Evolutionary conservation across 805 yeast genomes (phyloP), one percentile per base, ranked within the genome.

Genomic region (Pichia pseudocactophila): DNA sequence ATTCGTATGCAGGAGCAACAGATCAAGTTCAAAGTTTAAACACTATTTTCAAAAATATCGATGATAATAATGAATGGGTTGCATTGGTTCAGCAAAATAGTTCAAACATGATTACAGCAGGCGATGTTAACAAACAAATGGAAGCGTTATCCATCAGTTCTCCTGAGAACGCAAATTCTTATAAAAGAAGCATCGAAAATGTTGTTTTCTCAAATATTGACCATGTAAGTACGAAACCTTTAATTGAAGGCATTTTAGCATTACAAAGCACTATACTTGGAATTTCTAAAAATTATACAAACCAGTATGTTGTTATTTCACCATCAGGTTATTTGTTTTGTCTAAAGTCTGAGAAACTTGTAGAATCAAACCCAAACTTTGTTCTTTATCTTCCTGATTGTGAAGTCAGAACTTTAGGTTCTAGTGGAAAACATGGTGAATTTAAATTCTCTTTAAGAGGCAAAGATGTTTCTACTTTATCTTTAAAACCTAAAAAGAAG

Each of bases 301-400:
- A 73, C 9, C 66, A 63, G 49, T 74, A 66, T 53, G 74, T 65
- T 50, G 78, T 69, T 32, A 57, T 74, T 34, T 66, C 78, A 6
- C 69, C 67, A 26, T 50, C 74, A 1, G 61, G 68, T 18, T 70
- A 61, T 51, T 50, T 74, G 18, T 66, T 68, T 47, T 74, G 70
- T 48, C 73, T 69, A 56, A 68, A 68, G 44, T 61, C 73, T 12
- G 62, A 66, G 43, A 68, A 73, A 20, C 50, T 58, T 35, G 75
- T 70, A 46, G 58, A 71, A 7, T 47, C 47, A 16, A 61, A 62
- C n/a, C 78, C 78, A 13, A 67, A 68, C 19, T 50, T 69, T 34
- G 63, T 69, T 15, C 50, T 74, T 6, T 71, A 63, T 43, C 52
- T 74, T 30, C 79, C 79, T 9, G 76, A 71, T 16, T 62, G 71